Evolutionary conservation across 768 basidiomycete genomes (phyloP).

Genomic region (Mrakia hoshinonis): DNA sequence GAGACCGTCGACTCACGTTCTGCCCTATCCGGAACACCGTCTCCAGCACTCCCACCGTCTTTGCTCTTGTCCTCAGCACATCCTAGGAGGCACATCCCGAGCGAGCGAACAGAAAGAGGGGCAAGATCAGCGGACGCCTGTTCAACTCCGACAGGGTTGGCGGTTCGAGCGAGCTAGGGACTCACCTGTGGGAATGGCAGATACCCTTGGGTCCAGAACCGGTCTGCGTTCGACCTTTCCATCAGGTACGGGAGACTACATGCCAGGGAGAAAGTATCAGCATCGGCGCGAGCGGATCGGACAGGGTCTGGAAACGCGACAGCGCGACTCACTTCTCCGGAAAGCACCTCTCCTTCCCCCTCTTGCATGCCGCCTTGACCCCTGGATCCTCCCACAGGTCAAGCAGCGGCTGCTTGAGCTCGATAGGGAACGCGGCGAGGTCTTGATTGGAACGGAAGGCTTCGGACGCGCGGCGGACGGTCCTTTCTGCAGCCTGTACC

Average conservation of each 20-base stretch:
- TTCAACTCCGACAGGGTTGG: neutral
- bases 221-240: neutral
- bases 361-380: neutral
- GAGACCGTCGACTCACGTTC: neutral
- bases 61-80: neutral
- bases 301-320: too few relatives aligned
- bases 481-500: neutral
- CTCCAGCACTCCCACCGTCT: neutral
- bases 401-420: neutral
- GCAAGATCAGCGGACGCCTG: neutral
- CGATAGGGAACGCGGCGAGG: neutral
- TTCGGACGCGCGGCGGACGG: neutral
- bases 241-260: neutral
- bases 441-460: neutral
- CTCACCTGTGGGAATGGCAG: neutral
- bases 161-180: too few relatives aligned
- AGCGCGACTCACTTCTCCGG: neutral
- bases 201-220: neutral
- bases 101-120: neutral
- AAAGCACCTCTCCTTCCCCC: conserved; percentile 1
- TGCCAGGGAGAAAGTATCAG: too few relatives aligned
- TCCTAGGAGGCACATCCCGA: neutral
- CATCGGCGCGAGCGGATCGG: too few relatives aligned
- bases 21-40: neutral
- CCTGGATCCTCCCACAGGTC: neutral